A percentile compares a stretch with the other conserved stretches of the same genome.
phyloP scores from a whole-genome alignment of 1,284 basidiomycete genomes.

The Apiotrichum akiyoshidainum region DNA sequence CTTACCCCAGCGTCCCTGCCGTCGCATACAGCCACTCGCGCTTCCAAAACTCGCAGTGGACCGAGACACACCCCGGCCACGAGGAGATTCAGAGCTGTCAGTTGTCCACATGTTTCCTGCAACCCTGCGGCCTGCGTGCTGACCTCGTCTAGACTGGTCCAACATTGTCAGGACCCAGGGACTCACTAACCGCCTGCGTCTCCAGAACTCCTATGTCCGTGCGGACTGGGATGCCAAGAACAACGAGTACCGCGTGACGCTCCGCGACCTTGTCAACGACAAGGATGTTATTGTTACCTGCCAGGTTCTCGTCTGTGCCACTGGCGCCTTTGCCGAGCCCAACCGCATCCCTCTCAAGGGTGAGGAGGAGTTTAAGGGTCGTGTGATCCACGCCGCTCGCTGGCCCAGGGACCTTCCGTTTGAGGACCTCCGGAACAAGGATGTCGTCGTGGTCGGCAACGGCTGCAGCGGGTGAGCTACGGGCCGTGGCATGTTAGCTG shows the following conservation, averaged over 20 bases:
- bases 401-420: conserved; percentile 27
- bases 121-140: neutral
- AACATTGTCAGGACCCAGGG: conserved; percentile 19
- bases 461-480: conserved; percentile 10
- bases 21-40: conserved; percentile 19
- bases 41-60: conserved; percentile 19
- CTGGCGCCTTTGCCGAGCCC: conserved; percentile 18
- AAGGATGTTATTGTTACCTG: conserved; percentile 10
- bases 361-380: conserved; percentile 27
- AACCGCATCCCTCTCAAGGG: conserved; percentile 17
- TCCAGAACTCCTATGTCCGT: conserved; percentile 16
- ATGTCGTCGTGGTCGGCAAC: conserved; percentile 23
- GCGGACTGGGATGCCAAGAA: conserved; percentile 18
- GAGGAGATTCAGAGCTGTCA: conserved; percentile 18
- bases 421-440: conserved; percentile 19
- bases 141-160: conserved; percentile 13
- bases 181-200: conserved; percentile 16
- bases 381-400: conserved; percentile 25
- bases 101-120: neutral
- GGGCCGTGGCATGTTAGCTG: neutral
- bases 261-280: conserved; percentile 18
- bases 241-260: conserved; percentile 16
- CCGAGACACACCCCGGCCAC: conserved; percentile 19
- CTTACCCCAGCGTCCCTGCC: conserved; percentile 12
- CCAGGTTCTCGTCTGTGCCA: conserved; percentile 18